These are phyloP conservation scores for Kodamaea alishanica DNA, from an alignment of 1,139 yeast genomes.

Conservation along the genomic window DNA sequence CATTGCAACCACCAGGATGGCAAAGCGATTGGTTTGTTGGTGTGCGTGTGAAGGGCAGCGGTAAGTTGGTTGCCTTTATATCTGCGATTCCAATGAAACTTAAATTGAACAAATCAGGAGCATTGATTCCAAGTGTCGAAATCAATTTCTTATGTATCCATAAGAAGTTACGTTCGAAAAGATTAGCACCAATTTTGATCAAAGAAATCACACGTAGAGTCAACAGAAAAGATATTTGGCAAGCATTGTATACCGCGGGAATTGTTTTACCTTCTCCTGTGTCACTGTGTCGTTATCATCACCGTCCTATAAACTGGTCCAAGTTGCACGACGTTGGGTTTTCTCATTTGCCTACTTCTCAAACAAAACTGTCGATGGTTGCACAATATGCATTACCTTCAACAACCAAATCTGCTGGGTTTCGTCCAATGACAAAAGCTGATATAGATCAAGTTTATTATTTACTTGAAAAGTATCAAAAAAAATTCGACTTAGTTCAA, in stretches of 20 bases:
- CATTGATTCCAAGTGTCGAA: constrained; percentile 65
- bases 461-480: constrained; percentile 59
- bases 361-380: constrained; percentile 77
- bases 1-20: constrained; percentile 94
- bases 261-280: constrained; percentile 88
- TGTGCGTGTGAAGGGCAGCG: constrained; percentile 74
- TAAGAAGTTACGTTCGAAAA: constrained; percentile 86
- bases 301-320: constrained; percentile 90
- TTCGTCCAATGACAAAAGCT: constrained; percentile 55
- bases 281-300: constrained; percentile 87
- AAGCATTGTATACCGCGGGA: constrained; percentile 94
- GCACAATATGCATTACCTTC: constrained; percentile 73
- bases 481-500: constrained; percentile 71
- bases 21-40: constrained; percentile 87
- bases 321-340: constrained; percentile 89
- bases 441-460: constrained; percentile 66
- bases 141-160: constrained; percentile 93
- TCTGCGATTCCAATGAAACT: constrained; percentile 82
- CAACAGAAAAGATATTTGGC: constrained; percentile 83
- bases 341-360: constrained; percentile 69
- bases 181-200: constrained; percentile 90
- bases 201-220: constrained; percentile 94
- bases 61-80: constrained; percentile 84
- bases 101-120: constrained; percentile 52
- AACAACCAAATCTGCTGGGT: constrained; percentile 52